A percentile compares a stretch with the other conserved stretches of the same genome.
Conservation (phyloP, 805 yeast species). For the Pichia californica region DNA sequence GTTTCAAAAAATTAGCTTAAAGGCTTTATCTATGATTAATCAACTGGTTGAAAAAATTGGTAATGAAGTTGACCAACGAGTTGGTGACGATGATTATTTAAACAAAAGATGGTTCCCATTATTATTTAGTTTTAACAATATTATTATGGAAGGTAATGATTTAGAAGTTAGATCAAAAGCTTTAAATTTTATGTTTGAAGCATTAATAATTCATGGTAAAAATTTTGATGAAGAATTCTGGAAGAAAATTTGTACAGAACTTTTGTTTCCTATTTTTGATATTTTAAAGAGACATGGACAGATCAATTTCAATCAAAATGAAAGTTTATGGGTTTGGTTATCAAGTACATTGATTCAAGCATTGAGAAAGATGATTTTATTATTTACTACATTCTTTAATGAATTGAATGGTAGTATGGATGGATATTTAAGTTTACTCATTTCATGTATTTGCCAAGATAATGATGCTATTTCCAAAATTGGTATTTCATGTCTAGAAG, state of each 20-base stretch:
- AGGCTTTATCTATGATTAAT: constrained; percentile 69
- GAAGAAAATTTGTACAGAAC: constrained; percentile 70
- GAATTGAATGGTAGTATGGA: constrained; percentile 67
- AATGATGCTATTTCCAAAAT: constrained; percentile 95
- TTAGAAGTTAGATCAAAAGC: constrained; percentile 91
- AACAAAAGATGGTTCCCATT: constrained; percentile 78
- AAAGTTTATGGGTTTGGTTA: constrained; percentile 90
- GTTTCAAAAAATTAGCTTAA: constrained; percentile 75
- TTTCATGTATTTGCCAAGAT: constrained; percentile 91
- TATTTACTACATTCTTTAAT: constrained; percentile 78
- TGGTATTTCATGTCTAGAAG: constrained; percentile 84
- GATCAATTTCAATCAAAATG: constrained; percentile 57
- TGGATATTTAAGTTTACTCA: constrained; percentile 70
- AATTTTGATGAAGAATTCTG: constrained; percentile 72
- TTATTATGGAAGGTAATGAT: constrained; percentile 90
- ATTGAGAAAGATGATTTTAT: constrained; percentile 74
- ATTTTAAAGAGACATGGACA: constrained; percentile 74
- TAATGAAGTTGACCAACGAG: constrained; percentile 26
- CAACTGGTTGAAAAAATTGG: constrained; percentile 56
- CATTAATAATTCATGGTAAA: constrained; percentile 71
- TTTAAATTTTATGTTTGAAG: constrained; percentile 72
- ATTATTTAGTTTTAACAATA: constrained; percentile 76
- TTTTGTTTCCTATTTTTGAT: constrained; percentile 86
- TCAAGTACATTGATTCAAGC: constrained; percentile 97
- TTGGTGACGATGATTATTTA: constrained; percentile 32